These are phyloP conservation scores for Ogataea haglerorum DNA, from an alignment of 805 yeast genomes.

Conservation along the genomic window DNA sequence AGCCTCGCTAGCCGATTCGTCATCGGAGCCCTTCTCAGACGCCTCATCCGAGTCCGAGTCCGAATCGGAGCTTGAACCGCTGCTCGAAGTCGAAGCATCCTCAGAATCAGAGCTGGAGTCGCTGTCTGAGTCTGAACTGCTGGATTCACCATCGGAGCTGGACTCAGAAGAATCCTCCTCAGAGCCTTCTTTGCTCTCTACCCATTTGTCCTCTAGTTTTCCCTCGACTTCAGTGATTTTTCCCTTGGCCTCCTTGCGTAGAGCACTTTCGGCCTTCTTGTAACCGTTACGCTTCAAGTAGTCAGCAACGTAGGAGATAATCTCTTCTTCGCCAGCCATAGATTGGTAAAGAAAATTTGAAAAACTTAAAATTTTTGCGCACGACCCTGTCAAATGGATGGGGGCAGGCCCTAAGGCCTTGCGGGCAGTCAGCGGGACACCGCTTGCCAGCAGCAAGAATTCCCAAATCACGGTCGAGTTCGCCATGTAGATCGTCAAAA, in stretches of 20 bases:
- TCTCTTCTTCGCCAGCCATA: constrained; percentile 20
- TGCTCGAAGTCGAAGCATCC: constrained; percentile 16
- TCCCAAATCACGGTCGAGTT: too few species aligned
- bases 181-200: constrained; percentile 3
- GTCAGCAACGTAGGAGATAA: constrained; percentile 22
- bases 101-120: constrained; percentile 11
- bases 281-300: constrained; percentile 26
- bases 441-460: too few species aligned
- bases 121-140: constrained; percentile 13
- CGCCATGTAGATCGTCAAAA: too few species aligned
- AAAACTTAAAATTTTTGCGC: constrained; percentile 1
- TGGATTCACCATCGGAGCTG: constrained; percentile 8
- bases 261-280: constrained; percentile 20
- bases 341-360: constrained; percentile 1
- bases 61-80: constrained; percentile 21
- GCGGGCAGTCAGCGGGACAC: too few species aligned
- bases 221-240: constrained; percentile 10
- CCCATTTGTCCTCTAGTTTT: constrained; percentile 14
- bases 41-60: constrained; percentile 9
- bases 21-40: constrained; percentile 3
- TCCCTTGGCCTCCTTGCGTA: constrained; percentile 18
- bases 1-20: neutral
- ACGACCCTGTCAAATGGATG: neutral
- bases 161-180: constrained; percentile 11
- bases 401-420: neutral